phyloP scores from a whole-genome alignment of 768 basidiomycete species.

The Sistotremastrum suecicum region DNA sequence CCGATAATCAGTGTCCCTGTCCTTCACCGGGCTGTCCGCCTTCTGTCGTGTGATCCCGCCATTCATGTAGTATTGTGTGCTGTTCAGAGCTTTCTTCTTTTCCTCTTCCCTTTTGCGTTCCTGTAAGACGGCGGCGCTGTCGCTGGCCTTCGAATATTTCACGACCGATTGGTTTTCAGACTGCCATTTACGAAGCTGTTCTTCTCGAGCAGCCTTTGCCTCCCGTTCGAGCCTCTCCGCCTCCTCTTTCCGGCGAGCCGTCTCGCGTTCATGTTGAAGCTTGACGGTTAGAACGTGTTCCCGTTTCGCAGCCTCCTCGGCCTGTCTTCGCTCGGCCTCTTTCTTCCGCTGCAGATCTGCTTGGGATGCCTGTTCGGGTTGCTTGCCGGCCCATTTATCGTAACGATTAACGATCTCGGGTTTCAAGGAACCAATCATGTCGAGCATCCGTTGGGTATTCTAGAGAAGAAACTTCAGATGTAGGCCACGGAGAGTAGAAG shows the following conservation, averaged over 20 bases:
- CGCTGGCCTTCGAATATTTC: too few species aligned
- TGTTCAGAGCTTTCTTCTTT: too few species aligned
- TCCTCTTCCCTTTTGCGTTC: too few species aligned
- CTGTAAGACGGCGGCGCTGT: too few species aligned
- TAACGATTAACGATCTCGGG: conserved; percentile 46
- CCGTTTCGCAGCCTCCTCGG: conserved; percentile 24
- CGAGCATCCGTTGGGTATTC: conserved; percentile 67
- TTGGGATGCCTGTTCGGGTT: conserved; percentile 22
- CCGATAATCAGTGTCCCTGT: too few species aligned
- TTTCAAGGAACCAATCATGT: conserved; percentile 51
- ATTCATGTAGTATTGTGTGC: too few species aligned
- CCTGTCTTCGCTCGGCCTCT: conserved; percentile 17
- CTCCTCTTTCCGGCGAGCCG: conserved; percentile 21
- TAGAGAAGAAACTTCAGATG: conserved; percentile 12
- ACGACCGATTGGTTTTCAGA: too few species aligned
- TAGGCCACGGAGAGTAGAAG: not conserved
- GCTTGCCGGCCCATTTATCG: conserved; percentile 39
- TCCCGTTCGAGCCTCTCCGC: conserved; percentile 10
- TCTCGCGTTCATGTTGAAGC: conserved; percentile 16
- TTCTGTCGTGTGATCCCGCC: too few species aligned
- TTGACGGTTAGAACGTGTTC: conserved; percentile 3
- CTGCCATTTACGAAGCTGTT: too few species aligned
- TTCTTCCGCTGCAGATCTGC: conserved; percentile 14
- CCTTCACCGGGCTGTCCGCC: too few species aligned
- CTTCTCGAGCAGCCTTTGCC: too few species aligned